Evolutionary conservation across 2,329 filamentous ascomycete species (phyloP).

Genomic region (Fusarium sp.): DNA sequence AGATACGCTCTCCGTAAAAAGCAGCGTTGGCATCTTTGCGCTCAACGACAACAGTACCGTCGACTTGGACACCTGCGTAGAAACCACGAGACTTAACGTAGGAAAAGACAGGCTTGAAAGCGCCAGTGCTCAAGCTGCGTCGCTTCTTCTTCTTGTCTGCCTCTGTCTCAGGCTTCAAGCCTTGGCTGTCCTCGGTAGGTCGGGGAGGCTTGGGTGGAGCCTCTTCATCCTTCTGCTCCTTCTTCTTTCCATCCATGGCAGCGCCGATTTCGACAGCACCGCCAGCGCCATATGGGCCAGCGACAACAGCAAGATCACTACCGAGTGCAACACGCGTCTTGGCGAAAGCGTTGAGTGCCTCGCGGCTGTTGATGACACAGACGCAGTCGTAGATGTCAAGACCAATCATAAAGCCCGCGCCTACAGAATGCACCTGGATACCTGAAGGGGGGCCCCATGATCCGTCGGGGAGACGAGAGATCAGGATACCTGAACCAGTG

Average conservation of each 20-base stretch:
- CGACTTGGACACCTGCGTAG: slow-evolving; percentile 87
- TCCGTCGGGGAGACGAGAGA: slow-evolving; percentile 72
- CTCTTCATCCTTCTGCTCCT: slow-evolving; percentile 59
- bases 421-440: slow-evolving; percentile 84
- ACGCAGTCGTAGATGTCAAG: slow-evolving; percentile 93
- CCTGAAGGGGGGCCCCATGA: slow-evolving; percentile 85
- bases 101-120: slow-evolving; percentile 61
- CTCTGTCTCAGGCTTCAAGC: slow-evolving; percentile 43
- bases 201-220: slow-evolving; percentile 21
- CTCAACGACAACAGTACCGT: slow-evolving; percentile 88
- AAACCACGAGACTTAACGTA: slow-evolving; percentile 92
- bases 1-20: slow-evolving; percentile 78
- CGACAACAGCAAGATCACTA: slow-evolving; percentile 81
- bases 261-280: slow-evolving; percentile 74
- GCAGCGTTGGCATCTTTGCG: slow-evolving; percentile 88
- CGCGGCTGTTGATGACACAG: slow-evolving; percentile 82
- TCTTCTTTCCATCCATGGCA: slow-evolving; percentile 47
- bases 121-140: slow-evolving; percentile 48
- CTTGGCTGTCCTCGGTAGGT: slow-evolving; percentile 33
- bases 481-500: slow-evolving; percentile 73
- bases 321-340: slow-evolving; percentile 81
- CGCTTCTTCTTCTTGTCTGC: slow-evolving; percentile 47
- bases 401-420: slow-evolving; percentile 82
- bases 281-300: slow-evolving; percentile 77
- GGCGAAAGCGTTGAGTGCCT: slow-evolving; percentile 82